A percentile compares a stretch with the other conserved stretches of the same genome.
These are phyloP conservation scores for Trichomonas gallinae DNA, from an alignment of 208 protist species.

Conservation along the genomic window DNA sequence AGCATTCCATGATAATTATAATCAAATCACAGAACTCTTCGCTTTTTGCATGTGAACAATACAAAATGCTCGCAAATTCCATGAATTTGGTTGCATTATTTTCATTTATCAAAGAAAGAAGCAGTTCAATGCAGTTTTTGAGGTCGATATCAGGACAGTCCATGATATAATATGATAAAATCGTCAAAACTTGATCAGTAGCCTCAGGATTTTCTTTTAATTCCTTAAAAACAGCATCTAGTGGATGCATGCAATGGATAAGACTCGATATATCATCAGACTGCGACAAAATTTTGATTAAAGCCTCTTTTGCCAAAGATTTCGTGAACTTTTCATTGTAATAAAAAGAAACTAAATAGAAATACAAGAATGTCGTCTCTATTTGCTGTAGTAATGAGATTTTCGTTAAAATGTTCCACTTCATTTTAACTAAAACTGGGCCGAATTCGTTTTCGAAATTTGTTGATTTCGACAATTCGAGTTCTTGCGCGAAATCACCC, in stretches of 20 bases:
- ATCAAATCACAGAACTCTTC: background rate
- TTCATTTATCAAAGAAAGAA: background rate
- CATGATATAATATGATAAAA: background rate
- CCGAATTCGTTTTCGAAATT: background rate
- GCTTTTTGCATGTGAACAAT: background rate
- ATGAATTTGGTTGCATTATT: background rate
- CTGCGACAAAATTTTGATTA: background rate
- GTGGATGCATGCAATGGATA: background rate
- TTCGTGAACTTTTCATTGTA: background rate
- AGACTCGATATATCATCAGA: background rate
- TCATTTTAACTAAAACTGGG: background rate
- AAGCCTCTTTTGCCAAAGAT: background rate
- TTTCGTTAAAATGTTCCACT: background rate
- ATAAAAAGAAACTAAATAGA: background rate
- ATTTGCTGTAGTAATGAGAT: background rate
- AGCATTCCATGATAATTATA: background rate
- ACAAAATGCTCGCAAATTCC: background rate
- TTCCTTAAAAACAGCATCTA: background rate
- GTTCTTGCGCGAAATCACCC: background rate
- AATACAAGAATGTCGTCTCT: background rate
- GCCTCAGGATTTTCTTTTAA: background rate
- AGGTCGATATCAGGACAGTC: background rate
- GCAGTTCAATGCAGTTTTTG: background rate
- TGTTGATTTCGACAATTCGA: background rate
- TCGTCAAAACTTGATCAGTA: background rate